These are phyloP conservation scores for Saccharum officinarum DNA, from an alignment of 176 grass and related monocot genomes.

Conservation along the genomic window DNA sequence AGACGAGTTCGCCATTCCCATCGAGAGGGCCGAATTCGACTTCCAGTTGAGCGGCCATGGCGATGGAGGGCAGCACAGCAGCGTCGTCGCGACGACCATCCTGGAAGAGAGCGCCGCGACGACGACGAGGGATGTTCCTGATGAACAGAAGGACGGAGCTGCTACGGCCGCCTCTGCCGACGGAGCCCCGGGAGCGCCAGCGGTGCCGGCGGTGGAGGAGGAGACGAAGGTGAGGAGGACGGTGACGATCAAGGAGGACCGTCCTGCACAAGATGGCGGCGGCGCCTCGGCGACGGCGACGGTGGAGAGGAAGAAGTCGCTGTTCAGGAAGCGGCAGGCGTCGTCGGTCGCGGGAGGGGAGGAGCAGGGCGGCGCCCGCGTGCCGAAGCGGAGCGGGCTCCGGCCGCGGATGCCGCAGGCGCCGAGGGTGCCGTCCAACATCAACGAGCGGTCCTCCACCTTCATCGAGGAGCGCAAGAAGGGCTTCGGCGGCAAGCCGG, in stretches of 20 bases:
- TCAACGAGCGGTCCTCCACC: slow-evolving; percentile 42
- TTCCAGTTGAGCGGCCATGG: not conserved
- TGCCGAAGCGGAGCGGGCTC: slow-evolving; percentile 29
- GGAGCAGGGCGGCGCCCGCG: not conserved
- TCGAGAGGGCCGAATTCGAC: slow-evolving; percentile 48
- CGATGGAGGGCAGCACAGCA: not conserved
- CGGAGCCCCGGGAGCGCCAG: not conserved
- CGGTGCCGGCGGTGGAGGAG: not conserved
- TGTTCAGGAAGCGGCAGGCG: slow-evolving; percentile 44
- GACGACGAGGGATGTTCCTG: not conserved
- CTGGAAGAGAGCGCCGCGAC: slow-evolving; percentile 8
- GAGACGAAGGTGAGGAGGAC: slow-evolving; percentile 34
- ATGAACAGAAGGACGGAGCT: not conserved
- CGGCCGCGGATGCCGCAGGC: slow-evolving; percentile 39
- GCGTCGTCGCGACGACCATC: not conserved
- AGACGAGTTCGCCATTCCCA: slow-evolving; percentile 38
- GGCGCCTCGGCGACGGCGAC: not conserved
- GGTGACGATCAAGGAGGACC: slow-evolving; percentile 42
- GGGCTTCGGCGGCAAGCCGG: slow-evolving; percentile 37
- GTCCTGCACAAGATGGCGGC: not conserved
- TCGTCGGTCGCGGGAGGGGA: not conserved
- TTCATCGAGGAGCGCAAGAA: slow-evolving; percentile 46
- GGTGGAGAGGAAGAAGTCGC: slow-evolving; percentile 33
- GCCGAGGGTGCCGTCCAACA: slow-evolving; percentile 46
- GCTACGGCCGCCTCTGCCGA: not conserved